These are phyloP conservation scores for Cordyceps militaris DNA, from an alignment of 2,329 filamentous ascomycete species.

Conservation along the genomic window DNA sequence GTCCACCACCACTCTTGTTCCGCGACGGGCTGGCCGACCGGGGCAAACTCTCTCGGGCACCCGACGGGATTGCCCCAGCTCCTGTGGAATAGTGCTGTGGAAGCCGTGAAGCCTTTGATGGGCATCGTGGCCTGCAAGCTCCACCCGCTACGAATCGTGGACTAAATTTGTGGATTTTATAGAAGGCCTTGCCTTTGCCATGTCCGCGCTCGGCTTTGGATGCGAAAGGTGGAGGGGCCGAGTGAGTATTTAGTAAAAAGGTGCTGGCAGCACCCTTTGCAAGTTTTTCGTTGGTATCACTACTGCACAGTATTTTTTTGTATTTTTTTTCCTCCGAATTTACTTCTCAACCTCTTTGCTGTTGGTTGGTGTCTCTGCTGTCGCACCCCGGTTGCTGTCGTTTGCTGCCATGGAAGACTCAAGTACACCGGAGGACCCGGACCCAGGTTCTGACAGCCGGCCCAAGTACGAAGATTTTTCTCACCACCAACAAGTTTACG, in stretches of 20 bases:
- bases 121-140: background rate
- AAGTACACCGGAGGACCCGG: constrained; percentile 9
- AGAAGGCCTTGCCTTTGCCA: background rate
- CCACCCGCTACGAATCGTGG: constrained; percentile 2
- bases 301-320: background rate
- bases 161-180: background rate
- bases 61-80: background rate
- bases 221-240: background rate
- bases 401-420: constrained; percentile 9
- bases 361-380: background rate
- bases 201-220: background rate
- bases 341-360: background rate
- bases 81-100: background rate
- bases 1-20: background rate
- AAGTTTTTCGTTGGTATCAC: background rate
- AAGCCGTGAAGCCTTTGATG: too few relatives aligned
- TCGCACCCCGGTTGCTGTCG: background rate
- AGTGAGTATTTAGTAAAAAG: background rate
- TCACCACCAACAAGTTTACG: constrained; percentile 9
- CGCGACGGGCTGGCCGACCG: background rate
- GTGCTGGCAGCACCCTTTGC: background rate
- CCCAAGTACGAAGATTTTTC: constrained; percentile 13
- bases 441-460: constrained; percentile 9
- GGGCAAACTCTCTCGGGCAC: background rate
- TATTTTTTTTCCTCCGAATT: background rate